Evolutionary conservation across 176 grass and related monocot species (phyloP), one percentile per base, ranked within the genome.

Genomic region (Secale cereale): DNA sequence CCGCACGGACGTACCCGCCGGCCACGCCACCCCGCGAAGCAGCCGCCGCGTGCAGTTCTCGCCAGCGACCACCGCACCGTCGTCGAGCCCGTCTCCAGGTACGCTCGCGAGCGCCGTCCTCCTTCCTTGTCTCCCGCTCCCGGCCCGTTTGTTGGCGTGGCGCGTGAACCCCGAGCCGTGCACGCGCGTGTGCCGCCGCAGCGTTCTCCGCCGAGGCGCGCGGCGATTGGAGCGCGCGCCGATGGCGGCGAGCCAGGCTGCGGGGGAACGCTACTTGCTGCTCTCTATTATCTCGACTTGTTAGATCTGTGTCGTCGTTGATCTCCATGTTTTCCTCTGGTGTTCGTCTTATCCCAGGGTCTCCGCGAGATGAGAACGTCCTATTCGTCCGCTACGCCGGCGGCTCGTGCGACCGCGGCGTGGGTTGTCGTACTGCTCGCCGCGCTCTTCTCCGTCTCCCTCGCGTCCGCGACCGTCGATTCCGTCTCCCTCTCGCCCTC

Each of bases 351-450:
- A 12, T 25, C 29, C 78, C 83, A 90, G 71, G 72, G 15, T 72
- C 31, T 50, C 61, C 0, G 61, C 70, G 62, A 39, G 61, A 79
- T 74, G 87, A 80, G 6, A 63, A 41, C 43, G 6, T 59, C 78
- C 3, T 50, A 26, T 52, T 16, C 16, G 72, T 4, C 75, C 32
- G 8, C 46, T 15, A 50, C 68, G 28, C 82, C 27, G 20, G 62
- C 67, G 48, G 48, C 48, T 52, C 48, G 48, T 52, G 74, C 56
- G 33, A 67, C 32, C n/a, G 20, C 48, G 2, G 63, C 71, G 31
- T 90, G 56, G 65, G 26, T 48, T 3, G 45, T 78, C 56, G 1
- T 86, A 1, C 52, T 89, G 0, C 81, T 83, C 81, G 69, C 19
- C 27, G 37, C 19, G 40, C 79, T 90, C 43, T 43, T 25, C 74